Conservation (phyloP, 768 basidiomycete species). For the Boletus reticuloceps region DNA sequence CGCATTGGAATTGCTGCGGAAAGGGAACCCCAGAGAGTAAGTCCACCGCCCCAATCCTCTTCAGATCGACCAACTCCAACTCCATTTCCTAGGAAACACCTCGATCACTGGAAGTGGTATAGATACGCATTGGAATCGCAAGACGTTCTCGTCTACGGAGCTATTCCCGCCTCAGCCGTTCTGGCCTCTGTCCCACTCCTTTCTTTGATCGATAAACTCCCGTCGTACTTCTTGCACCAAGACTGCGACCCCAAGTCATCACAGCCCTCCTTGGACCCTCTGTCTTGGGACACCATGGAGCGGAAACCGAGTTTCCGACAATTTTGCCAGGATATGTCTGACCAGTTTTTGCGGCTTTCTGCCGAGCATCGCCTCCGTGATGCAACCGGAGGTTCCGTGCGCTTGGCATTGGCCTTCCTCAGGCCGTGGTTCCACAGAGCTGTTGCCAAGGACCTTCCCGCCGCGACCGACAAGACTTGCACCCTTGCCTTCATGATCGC, state of each 20-base stretch:
- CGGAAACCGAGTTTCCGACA: constrained; percentile 62
- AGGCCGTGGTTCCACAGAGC: constrained; percentile 65
- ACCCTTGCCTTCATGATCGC: constrained; percentile 51
- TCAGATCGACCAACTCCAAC: neutral
- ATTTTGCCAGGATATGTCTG: constrained; percentile 70
- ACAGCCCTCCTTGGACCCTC: constrained; percentile 33
- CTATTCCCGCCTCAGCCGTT: constrained; percentile 63
- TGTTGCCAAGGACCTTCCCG: constrained; percentile 39
- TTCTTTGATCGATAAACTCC: constrained; percentile 61
- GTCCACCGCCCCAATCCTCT: constrained; percentile 19
- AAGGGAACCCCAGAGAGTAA: constrained; percentile 54
- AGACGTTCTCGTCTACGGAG: constrained; percentile 68
- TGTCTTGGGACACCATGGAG: constrained; percentile 55
- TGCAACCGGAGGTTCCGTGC: constrained; percentile 64
- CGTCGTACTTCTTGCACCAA: constrained; percentile 61
- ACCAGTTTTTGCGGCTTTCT: constrained; percentile 54
- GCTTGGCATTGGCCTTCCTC: constrained; percentile 64
- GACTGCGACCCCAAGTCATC: constrained; percentile 29
- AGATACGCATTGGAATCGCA: constrained; percentile 74
- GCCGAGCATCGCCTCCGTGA: constrained; percentile 59
- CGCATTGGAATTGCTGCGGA: constrained; percentile 59
- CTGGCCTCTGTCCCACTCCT: constrained; percentile 68
- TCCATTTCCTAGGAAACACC: constrained; percentile 45
- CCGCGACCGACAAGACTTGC: constrained; percentile 36
- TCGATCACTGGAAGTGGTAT: constrained; percentile 74